These are phyloP conservation scores for Mycena pura DNA, from an alignment of 768 basidiomycete genomes.

Conservation along the genomic window DNA sequence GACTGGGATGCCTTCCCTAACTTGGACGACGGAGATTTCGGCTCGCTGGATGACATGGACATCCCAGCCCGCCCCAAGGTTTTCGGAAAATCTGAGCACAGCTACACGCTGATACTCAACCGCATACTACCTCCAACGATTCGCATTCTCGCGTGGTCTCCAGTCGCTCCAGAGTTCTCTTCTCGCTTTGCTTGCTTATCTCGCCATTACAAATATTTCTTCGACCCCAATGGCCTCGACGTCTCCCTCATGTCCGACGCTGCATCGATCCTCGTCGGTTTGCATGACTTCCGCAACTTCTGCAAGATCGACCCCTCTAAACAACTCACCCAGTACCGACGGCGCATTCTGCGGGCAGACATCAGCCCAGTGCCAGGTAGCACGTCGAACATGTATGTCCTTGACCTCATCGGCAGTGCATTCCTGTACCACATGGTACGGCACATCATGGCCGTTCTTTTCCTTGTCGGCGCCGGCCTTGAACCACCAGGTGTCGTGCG, in stretches of 20 bases:
- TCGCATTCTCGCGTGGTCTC: slow-evolving; percentile 93
- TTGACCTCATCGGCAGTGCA: slow-evolving; percentile 87
- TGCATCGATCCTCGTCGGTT: slow-evolving; percentile 75
- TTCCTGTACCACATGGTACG: slow-evolving; percentile 97
- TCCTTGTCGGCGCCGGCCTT: slow-evolving; percentile 84
- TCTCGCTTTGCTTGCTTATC: slow-evolving; percentile 86
- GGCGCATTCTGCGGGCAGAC: slow-evolving; percentile 71
- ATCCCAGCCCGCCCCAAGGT: slow-evolving; percentile 27
- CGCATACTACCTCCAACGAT: slow-evolving; percentile 88
- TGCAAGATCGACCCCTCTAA: slow-evolving; percentile 93
- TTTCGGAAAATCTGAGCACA: slow-evolving; percentile 56
- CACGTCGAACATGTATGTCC: slow-evolving; percentile 58
- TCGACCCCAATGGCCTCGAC: slow-evolving; percentile 72
- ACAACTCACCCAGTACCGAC: slow-evolving; percentile 82
- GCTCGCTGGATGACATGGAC: slow-evolving; percentile 41
- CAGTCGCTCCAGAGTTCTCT: slow-evolving; percentile 79
- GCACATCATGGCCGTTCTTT: slow-evolving; percentile 91
- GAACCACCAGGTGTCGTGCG: slow-evolving; percentile 76
- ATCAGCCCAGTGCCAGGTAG: slow-evolving; percentile 54
- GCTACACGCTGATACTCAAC: slow-evolving; percentile 85
- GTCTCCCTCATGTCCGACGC: slow-evolving; percentile 78
- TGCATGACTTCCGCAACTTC: slow-evolving; percentile 95
- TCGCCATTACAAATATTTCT: slow-evolving; percentile 99
- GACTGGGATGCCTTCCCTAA: slow-evolving; percentile 27
- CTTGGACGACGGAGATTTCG: slow-evolving; percentile 46